These are phyloP conservation scores for Alternaria alternata DNA, from an alignment of 2,329 filamentous ascomycete genomes.

Conservation along the genomic window DNA sequence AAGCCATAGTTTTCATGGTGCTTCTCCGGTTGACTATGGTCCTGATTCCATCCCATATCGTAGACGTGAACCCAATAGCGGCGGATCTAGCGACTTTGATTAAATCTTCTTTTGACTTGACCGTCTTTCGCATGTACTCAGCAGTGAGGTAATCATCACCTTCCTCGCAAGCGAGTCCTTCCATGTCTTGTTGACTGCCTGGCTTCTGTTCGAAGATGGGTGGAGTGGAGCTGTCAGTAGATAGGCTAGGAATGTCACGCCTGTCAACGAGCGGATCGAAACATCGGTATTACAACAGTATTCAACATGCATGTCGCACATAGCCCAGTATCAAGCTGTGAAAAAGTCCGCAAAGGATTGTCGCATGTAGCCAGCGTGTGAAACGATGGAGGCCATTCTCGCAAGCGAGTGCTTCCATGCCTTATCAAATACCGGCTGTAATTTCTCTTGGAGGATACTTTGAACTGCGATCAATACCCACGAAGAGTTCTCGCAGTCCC, in stretches of 20 bases:
- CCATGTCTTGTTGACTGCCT: conserved; percentile 20
- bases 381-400: conserved; percentile 28
- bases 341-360: neutral
- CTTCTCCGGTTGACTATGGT: neutral
- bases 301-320: neutral
- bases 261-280: neutral
- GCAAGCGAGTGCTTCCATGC: conserved; percentile 25
- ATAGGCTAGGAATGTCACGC: neutral
- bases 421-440: conserved; percentile 19
- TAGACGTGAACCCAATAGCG: neutral
- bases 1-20: neutral
- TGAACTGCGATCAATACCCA: conserved; percentile 41
- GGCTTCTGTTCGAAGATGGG: neutral
- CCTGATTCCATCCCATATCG: neutral
- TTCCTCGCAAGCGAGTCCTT: conserved; percentile 25
- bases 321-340: neutral
- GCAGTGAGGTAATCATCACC: conserved; percentile 22
- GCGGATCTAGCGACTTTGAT: neutral
- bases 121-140: conserved; percentile 18
- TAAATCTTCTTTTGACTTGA: neutral
- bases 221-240: neutral
- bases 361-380: conserved; percentile 24
- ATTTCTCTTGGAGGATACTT: conserved; percentile 39
- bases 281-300: neutral
- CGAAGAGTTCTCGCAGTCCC: conserved; percentile 38